These are phyloP conservation scores for Rhynchosporium graminicola DNA, from an alignment of 2,329 filamentous ascomycete species.

Conservation along the genomic window DNA sequence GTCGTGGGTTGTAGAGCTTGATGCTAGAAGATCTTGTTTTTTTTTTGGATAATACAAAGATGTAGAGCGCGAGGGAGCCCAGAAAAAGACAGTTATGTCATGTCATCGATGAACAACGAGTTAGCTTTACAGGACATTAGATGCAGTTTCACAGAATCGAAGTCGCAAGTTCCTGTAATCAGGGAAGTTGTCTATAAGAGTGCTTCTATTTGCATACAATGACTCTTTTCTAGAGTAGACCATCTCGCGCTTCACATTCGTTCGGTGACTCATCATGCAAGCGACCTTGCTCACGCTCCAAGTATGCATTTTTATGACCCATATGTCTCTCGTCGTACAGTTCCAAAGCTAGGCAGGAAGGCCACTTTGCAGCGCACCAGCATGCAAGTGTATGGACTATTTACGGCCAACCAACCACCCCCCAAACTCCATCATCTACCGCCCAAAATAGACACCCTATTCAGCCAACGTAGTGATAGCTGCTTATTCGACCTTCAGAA, in stretches of 20 bases:
- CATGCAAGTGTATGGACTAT: conserved; percentile 11
- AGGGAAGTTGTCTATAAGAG: conserved; percentile 9
- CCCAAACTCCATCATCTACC: conserved; percentile 11
- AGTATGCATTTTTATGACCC: conserved; percentile 11
- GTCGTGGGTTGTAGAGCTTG: too few relatives aligned
- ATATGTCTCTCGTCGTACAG: conserved; percentile 4
- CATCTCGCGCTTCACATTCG: background rate
- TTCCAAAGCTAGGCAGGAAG: conserved; percentile 4
- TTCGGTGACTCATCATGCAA: conserved; percentile 7
- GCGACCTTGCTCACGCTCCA: background rate
- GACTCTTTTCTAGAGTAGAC: conserved; percentile 4
- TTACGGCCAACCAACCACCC: background rate
- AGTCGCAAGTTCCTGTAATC: background rate
- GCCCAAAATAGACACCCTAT: conserved; percentile 1
- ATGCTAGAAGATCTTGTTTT: too few relatives aligned
- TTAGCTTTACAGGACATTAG: too few relatives aligned
- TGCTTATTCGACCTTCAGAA: conserved; percentile 32
- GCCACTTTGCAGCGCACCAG: conserved; percentile 10
- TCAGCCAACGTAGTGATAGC: background rate
- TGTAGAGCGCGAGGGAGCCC: too few relatives aligned
- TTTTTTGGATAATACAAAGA: too few relatives aligned
- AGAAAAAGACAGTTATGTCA: too few relatives aligned
- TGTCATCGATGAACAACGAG: too few relatives aligned
- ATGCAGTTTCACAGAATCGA: too few relatives aligned
- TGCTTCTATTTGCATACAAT: conserved; percentile 15